These are phyloP conservation scores for Solanum chacoense DNA, from an alignment of 305 asterid genomes.

Conservation along the genomic window DNA sequence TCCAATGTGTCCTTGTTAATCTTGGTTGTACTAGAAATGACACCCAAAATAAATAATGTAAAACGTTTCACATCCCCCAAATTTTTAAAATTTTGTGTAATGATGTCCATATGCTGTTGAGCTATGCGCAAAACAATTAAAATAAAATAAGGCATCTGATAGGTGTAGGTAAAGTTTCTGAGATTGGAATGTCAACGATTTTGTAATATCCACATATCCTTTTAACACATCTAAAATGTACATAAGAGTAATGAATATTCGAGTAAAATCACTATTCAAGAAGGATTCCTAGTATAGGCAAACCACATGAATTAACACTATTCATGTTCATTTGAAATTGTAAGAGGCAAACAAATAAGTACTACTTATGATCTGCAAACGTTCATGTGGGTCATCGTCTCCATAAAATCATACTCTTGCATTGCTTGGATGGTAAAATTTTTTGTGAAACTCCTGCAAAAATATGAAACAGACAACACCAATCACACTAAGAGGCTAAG, in stretches of 20 bases:
- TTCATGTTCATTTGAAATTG: background rate
- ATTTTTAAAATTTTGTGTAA: background rate
- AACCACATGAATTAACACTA: background rate
- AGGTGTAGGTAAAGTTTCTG: background rate
- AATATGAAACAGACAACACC: background rate
- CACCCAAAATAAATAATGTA: background rate
- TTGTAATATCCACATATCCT: background rate
- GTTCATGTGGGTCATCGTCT: conserved; percentile 82
- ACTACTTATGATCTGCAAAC: conserved; percentile 84
- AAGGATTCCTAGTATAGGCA: background rate
- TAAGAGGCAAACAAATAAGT: conserved; percentile 6
- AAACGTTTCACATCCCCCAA: background rate
- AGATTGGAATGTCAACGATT: background rate
- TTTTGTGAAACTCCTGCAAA: conserved; percentile 77
- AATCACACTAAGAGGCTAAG: background rate
- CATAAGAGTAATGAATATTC: background rate
- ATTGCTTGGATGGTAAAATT: conserved; percentile 93
- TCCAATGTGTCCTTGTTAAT: background rate
- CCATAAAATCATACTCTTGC: conserved; percentile 98
- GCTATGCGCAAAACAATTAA: background rate
- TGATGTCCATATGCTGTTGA: background rate
- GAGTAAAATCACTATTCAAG: background rate
- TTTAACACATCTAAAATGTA: background rate
- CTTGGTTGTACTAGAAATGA: background rate
- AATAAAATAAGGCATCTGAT: background rate